Percentiles rank a stretch among this genome's conserved stretches.
Conservation (phyloP, 768 basidiomycete genomes). For the Harrya chromipes region DNA sequence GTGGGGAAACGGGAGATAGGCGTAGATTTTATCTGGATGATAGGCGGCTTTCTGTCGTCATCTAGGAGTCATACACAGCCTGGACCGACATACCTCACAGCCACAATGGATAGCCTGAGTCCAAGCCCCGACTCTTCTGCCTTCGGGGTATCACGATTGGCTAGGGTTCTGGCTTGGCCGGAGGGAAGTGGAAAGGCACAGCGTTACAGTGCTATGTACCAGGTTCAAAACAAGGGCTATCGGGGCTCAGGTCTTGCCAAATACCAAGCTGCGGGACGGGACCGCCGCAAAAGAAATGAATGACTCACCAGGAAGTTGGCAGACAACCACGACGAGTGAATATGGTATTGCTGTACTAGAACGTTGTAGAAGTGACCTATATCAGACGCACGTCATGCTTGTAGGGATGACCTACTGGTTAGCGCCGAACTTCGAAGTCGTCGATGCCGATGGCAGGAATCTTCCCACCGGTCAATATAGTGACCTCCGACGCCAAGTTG, state of each 20-base stretch:
- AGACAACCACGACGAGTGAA: too few species aligned
- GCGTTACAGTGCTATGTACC: neutral
- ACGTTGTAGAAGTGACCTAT: too few species aligned
- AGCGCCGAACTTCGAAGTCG: too few species aligned
- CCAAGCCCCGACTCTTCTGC: constrained; percentile 1
- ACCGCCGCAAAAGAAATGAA: neutral
- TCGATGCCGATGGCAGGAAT: too few species aligned
- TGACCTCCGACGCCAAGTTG: too few species aligned
- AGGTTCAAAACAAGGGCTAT: neutral
- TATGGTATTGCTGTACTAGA: too few species aligned
- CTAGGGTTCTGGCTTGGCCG: too few species aligned
- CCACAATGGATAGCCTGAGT: constrained; percentile 10
- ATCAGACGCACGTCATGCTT: too few species aligned
- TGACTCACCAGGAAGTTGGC: neutral
- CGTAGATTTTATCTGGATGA: constrained; percentile 19
- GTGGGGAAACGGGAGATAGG: neutral
- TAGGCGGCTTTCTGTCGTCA: neutral
- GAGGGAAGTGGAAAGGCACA: neutral
- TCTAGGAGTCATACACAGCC: constrained; percentile 12
- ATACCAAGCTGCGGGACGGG: neutral
- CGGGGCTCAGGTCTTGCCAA: neutral
- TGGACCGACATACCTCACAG: constrained; percentile 13
- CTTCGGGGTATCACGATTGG: too few species aligned
- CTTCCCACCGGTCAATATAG: too few species aligned
- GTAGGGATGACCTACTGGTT: too few species aligned